A percentile compares a stretch with the other conserved stretches of the same genome.
phyloP scores from a whole-genome alignment of 129 eudicot genomes.

The Flaveria ramosissima region DNA sequence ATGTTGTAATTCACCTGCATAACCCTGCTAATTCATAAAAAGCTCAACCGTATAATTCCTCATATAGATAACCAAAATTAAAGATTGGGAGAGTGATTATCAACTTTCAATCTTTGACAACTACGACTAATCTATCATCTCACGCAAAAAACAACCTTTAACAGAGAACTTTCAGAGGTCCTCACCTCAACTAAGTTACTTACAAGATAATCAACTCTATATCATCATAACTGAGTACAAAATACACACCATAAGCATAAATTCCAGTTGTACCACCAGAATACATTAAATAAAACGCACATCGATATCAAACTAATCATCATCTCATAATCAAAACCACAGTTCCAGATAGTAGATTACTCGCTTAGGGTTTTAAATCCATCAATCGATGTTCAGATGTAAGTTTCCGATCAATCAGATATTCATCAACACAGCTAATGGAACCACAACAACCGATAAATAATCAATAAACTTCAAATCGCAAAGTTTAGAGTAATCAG shows the following conservation, averaged over 20 bases:
- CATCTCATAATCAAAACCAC: neutral
- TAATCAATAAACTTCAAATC: conserved; percentile 5
- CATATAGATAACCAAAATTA: neutral
- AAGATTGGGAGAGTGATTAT: neutral
- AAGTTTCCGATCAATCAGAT: conserved; percentile 19
- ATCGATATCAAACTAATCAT: neutral
- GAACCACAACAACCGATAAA: neutral
- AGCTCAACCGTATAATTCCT: neutral
- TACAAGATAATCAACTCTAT: neutral
- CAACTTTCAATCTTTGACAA: neutral
- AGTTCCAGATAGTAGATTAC: neutral
- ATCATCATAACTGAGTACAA: neutral
- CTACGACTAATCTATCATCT: conserved; percentile 13
- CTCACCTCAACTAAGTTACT: neutral
- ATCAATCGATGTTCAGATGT: neutral
- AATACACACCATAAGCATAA: neutral
- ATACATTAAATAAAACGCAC: neutral
- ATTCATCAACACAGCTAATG: conserved; percentile 3
- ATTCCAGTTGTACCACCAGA: neutral
- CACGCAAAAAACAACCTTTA: neutral
- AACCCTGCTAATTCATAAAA: neutral
- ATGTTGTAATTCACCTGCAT: neutral
- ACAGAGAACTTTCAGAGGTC: neutral
- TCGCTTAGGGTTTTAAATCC: conserved; percentile 28
- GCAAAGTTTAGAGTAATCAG: conserved; percentile 14